Evolutionary conservation across 352 stramenopile genomes (phyloP), one percentile per base, ranked within the genome.

Genomic region (Globisporangium megalacanthum): DNA sequence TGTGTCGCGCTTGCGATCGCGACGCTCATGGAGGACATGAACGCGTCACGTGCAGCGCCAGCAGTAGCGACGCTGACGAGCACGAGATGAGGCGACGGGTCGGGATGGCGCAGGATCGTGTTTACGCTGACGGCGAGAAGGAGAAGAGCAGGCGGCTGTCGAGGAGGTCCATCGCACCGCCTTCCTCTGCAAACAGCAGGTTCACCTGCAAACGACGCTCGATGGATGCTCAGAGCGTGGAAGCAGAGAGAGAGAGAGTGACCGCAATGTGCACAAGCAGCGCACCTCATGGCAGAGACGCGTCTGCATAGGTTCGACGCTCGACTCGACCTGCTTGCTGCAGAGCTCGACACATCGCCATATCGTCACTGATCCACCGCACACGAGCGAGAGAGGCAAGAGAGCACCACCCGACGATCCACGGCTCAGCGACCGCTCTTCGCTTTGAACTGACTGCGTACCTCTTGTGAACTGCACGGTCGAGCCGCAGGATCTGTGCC

Each of bases 21-120:
- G 20, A 89, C 79, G 19, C 61, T 89, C 5, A 84, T 89, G 75
- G 79, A 89, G 42, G 76, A 87, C 47, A 65, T 65, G 3, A 75
- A 82, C 29, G 62, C 64, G 7, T 39, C 47, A 14, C 60, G 29
- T 50, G 50, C 29, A n/a, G 39, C 29, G 14, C 35, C 14, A 35
- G 22, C n/a, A 15, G 11, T 22, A 22, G 31, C 20, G 33, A 11
- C 10, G 39, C 37, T 29, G 50, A 46, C 10, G 41, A n/a, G 15
- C 6, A 46, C 20, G 58, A 22, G 19, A 29, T 15, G 5, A 47
- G 31, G 19, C 19, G 17, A 14, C 39, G 25, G 22, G 22, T 29
- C 39, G 13, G n/a, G 2, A 35, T 52, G 15, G 15, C 11, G 13
- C 11, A 3, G 15, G 6, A 29, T n/a, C 17, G 13, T 48, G 42